Conservation (phyloP, 169 alveolate species). For the Eimeria tenella region DNA sequence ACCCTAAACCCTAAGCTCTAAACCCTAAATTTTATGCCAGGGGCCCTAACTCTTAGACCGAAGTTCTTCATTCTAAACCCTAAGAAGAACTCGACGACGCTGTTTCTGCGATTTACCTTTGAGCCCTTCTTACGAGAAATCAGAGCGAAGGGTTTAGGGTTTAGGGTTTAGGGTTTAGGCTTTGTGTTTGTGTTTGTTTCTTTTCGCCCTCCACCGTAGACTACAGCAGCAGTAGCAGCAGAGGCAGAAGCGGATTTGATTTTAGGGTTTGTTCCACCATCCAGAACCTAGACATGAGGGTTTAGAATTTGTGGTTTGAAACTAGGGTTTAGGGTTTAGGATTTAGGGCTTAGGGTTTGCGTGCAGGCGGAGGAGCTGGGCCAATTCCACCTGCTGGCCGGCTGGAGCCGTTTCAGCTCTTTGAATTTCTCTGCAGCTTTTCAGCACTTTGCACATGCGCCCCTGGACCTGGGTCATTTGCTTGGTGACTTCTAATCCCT, state of each 20-base stretch:
- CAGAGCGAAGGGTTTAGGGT: neutral
- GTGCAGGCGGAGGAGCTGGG: slow-evolving; percentile 71
- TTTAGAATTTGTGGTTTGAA: neutral
- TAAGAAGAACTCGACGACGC: no score
- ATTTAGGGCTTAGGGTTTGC: slow-evolving; percentile 29
- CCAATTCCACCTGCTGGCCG: slow-evolving; percentile 66
- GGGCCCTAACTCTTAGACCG: no score
- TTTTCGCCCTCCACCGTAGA: no score
- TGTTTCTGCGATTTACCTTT: no score
- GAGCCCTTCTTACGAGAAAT: no score
- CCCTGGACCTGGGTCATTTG: slow-evolving; percentile 43
- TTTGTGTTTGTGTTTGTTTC: neutral
- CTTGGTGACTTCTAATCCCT: slow-evolving; percentile 43
- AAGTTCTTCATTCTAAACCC: no score
- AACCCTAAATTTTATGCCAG: no score
- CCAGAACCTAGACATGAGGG: neutral
- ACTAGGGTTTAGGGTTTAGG: slow-evolving; percentile 16
- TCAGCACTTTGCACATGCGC: slow-evolving; percentile 70
- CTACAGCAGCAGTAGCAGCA: neutral
- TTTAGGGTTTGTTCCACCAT: neutral
- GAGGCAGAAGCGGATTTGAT: no score
- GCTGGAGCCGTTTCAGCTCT: slow-evolving; percentile 66
- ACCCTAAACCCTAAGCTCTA: no score
- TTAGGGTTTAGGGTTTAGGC: neutral
- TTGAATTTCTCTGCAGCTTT: slow-evolving; percentile 78